Percentiles rank a stretch among this genome's conserved stretches.
Conservation (phyloP, 768 basidiomycete genomes). For the Candolleomyces eurysporus region DNA sequence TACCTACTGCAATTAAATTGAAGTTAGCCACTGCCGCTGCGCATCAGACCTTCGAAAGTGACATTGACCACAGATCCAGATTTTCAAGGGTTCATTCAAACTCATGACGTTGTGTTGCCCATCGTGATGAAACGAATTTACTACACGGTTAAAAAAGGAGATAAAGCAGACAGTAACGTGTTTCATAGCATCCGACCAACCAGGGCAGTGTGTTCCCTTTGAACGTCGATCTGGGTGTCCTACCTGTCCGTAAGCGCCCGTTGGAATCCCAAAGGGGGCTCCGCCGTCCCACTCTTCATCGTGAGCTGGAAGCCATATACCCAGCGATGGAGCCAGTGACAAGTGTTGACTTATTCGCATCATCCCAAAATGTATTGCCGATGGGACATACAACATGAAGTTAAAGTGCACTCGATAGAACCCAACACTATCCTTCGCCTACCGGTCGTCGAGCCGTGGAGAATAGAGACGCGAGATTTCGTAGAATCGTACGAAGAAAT, state of each 20-base stretch:
- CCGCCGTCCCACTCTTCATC: conserved; percentile 94
- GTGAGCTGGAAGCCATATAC: conserved; percentile 92
- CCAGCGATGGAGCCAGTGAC: conserved; percentile 86
- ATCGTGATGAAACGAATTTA: conserved; percentile 90
- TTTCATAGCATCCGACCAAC: conserved; percentile 84
- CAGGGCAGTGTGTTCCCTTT: conserved; percentile 81
- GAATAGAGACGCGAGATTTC: conserved; percentile 71
- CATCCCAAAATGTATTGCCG: conserved; percentile 49
- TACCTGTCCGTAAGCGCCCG: conserved; percentile 32
- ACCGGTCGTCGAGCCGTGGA: conserved; percentile 48
- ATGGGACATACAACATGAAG: not conserved
- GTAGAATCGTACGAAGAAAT: conserved; percentile 75
- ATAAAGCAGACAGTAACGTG: conserved; percentile 26
- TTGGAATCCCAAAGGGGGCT: conserved; percentile 52
- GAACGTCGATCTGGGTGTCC: conserved; percentile 65
- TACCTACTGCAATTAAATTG: conserved; percentile 51
- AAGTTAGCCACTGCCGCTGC: conserved; percentile 7
- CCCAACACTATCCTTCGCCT: conserved; percentile 91
- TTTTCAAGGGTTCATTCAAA: conserved; percentile 79
- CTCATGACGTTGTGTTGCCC: conserved; percentile 97
- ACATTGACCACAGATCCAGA: conserved; percentile 81
- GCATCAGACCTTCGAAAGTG: not conserved
- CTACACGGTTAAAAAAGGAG: not conserved
- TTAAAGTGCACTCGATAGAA: conserved; percentile 65
- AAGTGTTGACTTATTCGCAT: conserved; percentile 81